Evolutionary conservation across 78 protist genomes (phyloP), one percentile per base, ranked within the genome.

Genomic region (Protostelium mycophagum): DNA sequence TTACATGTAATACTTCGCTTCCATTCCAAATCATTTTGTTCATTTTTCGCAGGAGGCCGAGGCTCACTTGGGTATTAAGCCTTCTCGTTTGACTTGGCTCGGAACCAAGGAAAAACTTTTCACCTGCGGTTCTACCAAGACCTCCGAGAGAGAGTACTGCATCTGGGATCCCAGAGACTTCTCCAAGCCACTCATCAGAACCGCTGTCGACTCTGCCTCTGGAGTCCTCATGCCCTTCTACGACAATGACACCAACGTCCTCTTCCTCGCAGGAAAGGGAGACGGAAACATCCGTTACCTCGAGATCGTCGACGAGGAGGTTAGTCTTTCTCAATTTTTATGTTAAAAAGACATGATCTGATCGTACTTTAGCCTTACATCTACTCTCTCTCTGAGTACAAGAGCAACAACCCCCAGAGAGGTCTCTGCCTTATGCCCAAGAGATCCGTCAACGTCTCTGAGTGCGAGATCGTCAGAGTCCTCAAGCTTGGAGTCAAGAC

Each of bases 271-370:
- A 5, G 99, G 99, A 88, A 98, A 97, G 96, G 99, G 99, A 35
- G 99, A 98, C 92, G 98, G 99, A 87, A 97, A 95, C 96, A 97
- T 98, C 89, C 94, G 98, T 86, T 98, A 97, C 96, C 98, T 92
- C 86, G 99, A 98, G 86, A 51, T 98, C 84, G 91, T 83, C 83
- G 97, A 96, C 90, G 92, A 89, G 84, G 91, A 86, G n/a, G n/a
- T n/a, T n/a, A n/a, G n/a, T n/a, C n/a, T n/a, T n/a, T n/a, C n/a
- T n/a, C n/a, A n/a, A n/a, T n/a, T n/a, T n/a, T n/a, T n/a, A n/a
- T n/a, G n/a, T n/a, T n/a, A n/a, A n/a, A n/a, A n/a, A n/a, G n/a
- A n/a, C n/a, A n/a, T n/a, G n/a, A n/a, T n/a, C n/a, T n/a, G n/a
- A n/a, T n/a, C n/a, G n/a, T n/a, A n/a, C n/a, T n/a, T n/a, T n/a